Base-by-base conservation (phyloP, 1,139 yeast species). In the Saccharomyces hybrid region DNA sequence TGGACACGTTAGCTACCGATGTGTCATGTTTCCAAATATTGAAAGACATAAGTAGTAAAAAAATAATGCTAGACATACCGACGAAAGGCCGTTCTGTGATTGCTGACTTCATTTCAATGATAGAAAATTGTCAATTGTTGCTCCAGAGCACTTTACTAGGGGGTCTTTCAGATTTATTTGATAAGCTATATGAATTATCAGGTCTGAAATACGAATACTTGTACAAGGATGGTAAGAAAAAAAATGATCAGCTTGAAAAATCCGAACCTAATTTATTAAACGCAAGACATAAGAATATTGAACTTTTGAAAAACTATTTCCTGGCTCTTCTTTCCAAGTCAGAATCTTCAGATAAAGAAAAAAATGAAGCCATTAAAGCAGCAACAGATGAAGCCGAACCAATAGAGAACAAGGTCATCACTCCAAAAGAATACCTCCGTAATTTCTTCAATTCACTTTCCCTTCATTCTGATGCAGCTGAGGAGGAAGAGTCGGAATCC, bases 361-460 rank as follows among this genome's bases (percentile, higher is more conserved):
- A 38, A 38, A 38, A 20, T 20, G 44, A 38, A 5, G 9, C 25
- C 9, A 9, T 5, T 28, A 50, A 47, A 50, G 53, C 56, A 23
- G 49, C 47, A 25, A 23, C 14, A 16, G 25, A 48, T 31, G 20
- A n/a, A 9, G 46, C 13, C 4, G 14, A 30, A 2, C n/a, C 44
- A 16, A 25, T 13, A 11, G 44, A 31, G 4, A 28, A 16, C 50
- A 5, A 27, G 31, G 25, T 3, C 5, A 31, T 52, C 2, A 30
- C 54, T 3, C 50, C 59, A 9, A 57, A 70, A 20, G 72, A 73
- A 31, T 70, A 78, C 51, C 62, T 84, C 25, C 73, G 78, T 7
- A 73, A 75, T 48, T 86, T 86, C 59, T 71, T 88, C 44, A 78
- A 79, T 49, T 80, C 88, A 1, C 73, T 86, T 50, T 81, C 85